Percentiles rank a stretch among this genome's conserved stretches.
phyloP scores from a whole-genome alignment of 129 eudicot species.

The Heracleum sosnowskyi region DNA sequence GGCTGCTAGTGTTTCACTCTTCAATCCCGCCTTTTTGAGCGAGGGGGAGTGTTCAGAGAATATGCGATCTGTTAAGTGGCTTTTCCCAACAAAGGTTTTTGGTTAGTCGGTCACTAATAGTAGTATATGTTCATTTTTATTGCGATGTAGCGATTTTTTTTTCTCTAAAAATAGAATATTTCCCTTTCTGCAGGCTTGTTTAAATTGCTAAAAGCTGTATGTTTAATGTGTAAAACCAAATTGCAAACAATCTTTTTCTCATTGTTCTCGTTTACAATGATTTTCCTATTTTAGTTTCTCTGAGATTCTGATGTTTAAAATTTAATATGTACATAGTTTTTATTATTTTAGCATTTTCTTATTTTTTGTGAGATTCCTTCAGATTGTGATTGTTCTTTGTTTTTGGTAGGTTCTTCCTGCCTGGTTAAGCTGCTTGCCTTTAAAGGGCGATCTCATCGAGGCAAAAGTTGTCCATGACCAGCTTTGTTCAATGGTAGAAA shows the following conservation, averaged over 20 bases:
- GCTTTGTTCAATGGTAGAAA: conserved; percentile 98
- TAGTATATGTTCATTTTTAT: background rate
- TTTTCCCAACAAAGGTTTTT: background rate
- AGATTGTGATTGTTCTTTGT: conserved; percentile 13
- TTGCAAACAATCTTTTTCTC: background rate
- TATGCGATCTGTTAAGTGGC: background rate
- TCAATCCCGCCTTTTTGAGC: background rate
- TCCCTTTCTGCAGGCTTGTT: background rate
- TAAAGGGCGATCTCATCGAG: conserved; percentile 85
- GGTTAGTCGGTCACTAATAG: background rate
- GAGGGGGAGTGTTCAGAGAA: background rate
- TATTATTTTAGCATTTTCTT: background rate
- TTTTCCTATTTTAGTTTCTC: background rate
- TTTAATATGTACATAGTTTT: background rate
- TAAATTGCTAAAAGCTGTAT: background rate
- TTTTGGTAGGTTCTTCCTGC: conserved; percentile 79
- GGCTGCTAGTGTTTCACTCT: background rate
- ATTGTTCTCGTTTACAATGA: background rate
- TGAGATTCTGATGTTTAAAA: background rate
- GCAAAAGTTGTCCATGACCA: conserved; percentile 98
- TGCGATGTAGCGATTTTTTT: background rate
- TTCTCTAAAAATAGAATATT: background rate
- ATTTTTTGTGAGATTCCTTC: background rate
- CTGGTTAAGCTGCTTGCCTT: conserved; percentile 95
- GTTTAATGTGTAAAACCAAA: background rate